Base-by-base conservation (phyloP, 164 flowering plant species). In the Piper betle region DNA sequence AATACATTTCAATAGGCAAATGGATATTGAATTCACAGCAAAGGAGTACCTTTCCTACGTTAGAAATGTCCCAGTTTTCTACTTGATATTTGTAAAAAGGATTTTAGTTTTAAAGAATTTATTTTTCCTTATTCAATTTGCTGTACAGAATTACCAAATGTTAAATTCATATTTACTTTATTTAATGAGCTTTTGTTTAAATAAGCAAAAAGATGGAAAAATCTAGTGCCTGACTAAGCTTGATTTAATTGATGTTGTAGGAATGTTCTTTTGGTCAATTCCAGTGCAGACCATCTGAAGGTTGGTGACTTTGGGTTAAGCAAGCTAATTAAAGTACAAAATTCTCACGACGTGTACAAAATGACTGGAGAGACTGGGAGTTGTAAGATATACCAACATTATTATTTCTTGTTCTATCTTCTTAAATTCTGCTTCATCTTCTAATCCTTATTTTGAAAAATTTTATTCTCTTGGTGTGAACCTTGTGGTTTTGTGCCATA, bases 321-420 rank as follows among this genome's bases (percentile, higher is more conserved):
- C 80, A 94, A 94, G 80, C 99, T 94, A 68, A 84, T 94, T 75
- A 94, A 78, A 69, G 99, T 87, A 65, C 85, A 91, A 67, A 80
- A 91, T 71, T 82, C 96, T 65, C 95, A 86, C 73, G 99, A 94
- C 74, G 96, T 91, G 37, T 94, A 94, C 77, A 94, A 91, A 77
- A 78, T 91, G 99, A 94, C 99, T 48, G 99, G 99, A 67, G 99
- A 94, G 76, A 91, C 99, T 54, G 99, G 99, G 76, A 94, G 99
- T 71, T 94, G 99, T 94, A 66, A 86, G 97, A 82, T 59, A 37
- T 52, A n/a, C n/a, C n/a, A n/a, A n/a, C n/a, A 15, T 53, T 5
- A n/a, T 57, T 12, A 53, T 12, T 19, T 37, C 53, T 37, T 53
- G 10, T 15, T 53, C 33, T 2, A 43, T 37, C 12, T 43, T 50